Conservation (phyloP, 1,284 basidiomycete species). For the Vanrija sp. region DNA sequence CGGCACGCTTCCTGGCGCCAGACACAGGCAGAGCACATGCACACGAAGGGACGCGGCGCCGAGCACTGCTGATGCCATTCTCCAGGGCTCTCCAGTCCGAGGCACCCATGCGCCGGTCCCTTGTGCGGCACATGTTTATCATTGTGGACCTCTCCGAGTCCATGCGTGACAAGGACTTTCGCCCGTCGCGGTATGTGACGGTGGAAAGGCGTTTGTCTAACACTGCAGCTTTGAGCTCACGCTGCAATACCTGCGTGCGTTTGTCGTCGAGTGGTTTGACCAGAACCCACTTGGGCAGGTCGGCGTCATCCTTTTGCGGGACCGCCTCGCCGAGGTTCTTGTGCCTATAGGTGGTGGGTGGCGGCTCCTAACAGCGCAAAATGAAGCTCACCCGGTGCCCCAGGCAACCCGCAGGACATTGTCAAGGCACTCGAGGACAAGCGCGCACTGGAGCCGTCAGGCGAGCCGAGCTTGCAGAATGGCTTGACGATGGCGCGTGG, state of each 20-base stretch:
- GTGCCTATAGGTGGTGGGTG: constrained; percentile 79
- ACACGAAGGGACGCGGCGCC: neutral
- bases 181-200: constrained; percentile 65
- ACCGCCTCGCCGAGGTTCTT: constrained; percentile 78
- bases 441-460: constrained; percentile 79
- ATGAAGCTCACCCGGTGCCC: neutral
- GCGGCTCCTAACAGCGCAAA: too few species aligned
- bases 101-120: constrained; percentile 85
- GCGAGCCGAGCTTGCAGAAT: constrained; percentile 95
- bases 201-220: neutral
- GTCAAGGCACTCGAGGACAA: constrained; percentile 79
- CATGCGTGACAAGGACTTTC: constrained; percentile 94
- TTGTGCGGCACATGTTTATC: constrained; percentile 91
- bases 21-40: neutral
- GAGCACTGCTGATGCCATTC: constrained; percentile 4
- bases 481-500: constrained; percentile 90
- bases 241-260: constrained; percentile 82
- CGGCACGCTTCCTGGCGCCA: too few species aligned
- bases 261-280: constrained; percentile 96
- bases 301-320: constrained; percentile 84
- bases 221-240: constrained; percentile 66
- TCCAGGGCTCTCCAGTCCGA: constrained; percentile 59
- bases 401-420: constrained; percentile 93
- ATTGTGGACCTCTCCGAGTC: constrained; percentile 84
- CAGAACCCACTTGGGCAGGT: constrained; percentile 99